Conservation (phyloP, 2,329 filamentous ascomycete species). For the Fusarium poae region DNA sequence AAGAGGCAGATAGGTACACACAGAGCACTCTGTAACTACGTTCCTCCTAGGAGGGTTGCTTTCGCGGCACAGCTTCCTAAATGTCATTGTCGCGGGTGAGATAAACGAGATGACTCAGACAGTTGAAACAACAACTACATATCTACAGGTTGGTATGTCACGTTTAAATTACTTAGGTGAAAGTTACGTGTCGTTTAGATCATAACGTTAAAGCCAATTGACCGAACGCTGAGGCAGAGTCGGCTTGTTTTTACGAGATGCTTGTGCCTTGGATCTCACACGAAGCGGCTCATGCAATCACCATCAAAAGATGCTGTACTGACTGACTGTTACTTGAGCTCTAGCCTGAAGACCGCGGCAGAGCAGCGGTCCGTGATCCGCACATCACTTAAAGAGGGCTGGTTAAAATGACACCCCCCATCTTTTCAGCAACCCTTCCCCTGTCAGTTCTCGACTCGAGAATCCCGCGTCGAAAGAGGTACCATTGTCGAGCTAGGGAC, state of each 20-base stretch:
- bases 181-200: background rate
- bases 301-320: background rate
- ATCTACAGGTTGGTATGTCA: background rate
- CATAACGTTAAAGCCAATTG: background rate
- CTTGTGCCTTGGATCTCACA: background rate
- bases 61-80: constrained; percentile 35
- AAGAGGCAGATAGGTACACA: constrained; percentile 13
- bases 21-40: background rate
- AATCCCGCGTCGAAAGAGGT: constrained; percentile 27
- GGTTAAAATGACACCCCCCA: constrained; percentile 22
- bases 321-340: background rate
- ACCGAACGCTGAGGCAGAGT: background rate
- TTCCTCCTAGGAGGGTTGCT: constrained; percentile 23
- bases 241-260: background rate
- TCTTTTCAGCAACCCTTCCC: constrained; percentile 22
- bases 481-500: constrained; percentile 31
- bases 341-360: constrained; percentile 37
- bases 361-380: constrained; percentile 33
- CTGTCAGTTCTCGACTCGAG: constrained; percentile 35
- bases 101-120: constrained; percentile 47
- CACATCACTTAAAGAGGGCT: constrained; percentile 14
- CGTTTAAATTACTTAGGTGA: background rate
- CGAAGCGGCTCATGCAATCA: constrained; percentile 3
- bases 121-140: constrained; percentile 16
- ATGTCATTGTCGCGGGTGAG: constrained; percentile 36